Conservation (phyloP, 2,329 filamentous ascomycete species). For the Catunica adiposa region DNA sequence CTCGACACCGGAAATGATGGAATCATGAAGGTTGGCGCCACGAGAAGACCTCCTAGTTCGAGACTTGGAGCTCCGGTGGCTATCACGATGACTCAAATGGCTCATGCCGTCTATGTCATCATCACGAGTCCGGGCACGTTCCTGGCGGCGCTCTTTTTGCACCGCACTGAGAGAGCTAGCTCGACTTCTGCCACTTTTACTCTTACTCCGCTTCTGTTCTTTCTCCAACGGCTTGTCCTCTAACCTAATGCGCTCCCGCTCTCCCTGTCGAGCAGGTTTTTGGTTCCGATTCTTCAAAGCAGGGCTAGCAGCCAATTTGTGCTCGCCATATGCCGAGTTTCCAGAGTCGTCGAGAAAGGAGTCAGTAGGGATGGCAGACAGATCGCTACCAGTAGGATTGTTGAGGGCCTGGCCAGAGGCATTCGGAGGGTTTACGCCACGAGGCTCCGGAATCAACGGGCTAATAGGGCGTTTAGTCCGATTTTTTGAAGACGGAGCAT, state of each 20-base stretch:
- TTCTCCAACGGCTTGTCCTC: conserved; percentile 19
- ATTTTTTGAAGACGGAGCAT: conserved; percentile 1
- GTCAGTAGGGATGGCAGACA: conserved; percentile 56
- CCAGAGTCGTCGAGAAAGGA: conserved; percentile 46
- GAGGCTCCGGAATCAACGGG: conserved; percentile 37
- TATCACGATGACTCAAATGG: conserved; percentile 12
- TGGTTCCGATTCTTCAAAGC: conserved; percentile 20
- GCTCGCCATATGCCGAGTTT: conserved; percentile 21
- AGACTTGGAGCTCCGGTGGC: conserved; percentile 3
- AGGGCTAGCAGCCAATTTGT: conserved; percentile 9
- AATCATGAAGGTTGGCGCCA: conserved; percentile 26
- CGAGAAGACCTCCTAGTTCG: conserved; percentile 22
- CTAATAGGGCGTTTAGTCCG: conserved; percentile 43
- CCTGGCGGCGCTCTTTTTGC: conserved; percentile 17
- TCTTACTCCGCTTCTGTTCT: conserved; percentile 27
- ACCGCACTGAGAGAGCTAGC: conserved; percentile 17
- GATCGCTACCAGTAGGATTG: conserved; percentile 58
- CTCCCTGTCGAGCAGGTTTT: conserved; percentile 28
- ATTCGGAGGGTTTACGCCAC: conserved; percentile 26
- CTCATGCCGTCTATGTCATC: conserved; percentile 7
- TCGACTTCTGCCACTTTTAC: conserved; percentile 23
- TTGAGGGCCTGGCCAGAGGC: conserved; percentile 38
- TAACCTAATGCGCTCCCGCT: conserved; percentile 12
- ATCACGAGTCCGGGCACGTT: conserved; percentile 1
- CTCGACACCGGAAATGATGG: conserved; percentile 34